Evolutionary conservation across 2,329 filamentous ascomycete species (phyloP).

Genomic region (Myriosclerotinia curreyana): DNA sequence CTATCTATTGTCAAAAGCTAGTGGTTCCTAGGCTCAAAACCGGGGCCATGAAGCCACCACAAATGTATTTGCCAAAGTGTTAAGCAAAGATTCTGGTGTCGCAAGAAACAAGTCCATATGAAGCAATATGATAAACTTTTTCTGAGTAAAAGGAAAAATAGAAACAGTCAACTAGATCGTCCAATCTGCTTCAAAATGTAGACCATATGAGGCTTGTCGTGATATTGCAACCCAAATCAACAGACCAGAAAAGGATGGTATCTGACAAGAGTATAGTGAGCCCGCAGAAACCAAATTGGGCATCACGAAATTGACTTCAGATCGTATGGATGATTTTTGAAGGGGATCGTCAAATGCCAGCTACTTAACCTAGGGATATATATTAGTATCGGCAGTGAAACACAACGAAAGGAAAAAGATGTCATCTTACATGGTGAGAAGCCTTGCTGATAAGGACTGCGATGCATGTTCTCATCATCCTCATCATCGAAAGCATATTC

Average conservation of each 20-base stretch:
- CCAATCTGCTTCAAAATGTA: conserved; percentile 26
- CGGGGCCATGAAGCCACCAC: conserved; percentile 22
- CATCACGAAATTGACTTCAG: conserved; percentile 17
- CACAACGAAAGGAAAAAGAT: not conserved
- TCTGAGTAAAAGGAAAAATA: conserved; percentile 10
- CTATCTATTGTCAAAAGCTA: conserved; percentile 17
- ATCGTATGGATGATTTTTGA: conserved; percentile 17
- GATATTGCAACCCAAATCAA: conserved; percentile 18
- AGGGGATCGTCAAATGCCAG: not conserved
- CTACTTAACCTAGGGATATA: conserved; percentile 14
- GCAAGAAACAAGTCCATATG: conserved; percentile 6
- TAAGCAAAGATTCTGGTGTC: conserved; percentile 15
- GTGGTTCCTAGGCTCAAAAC: conserved; percentile 21
- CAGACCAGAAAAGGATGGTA: conserved; percentile 20
- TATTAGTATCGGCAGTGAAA: not conserved
- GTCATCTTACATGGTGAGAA: conserved; percentile 27
- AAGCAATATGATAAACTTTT: conserved; percentile 9
- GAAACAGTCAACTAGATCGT: conserved; percentile 23
- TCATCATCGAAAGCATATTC: conserved; percentile 32
- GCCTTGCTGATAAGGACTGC: conserved; percentile 19
- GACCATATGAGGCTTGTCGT: conserved; percentile 22
- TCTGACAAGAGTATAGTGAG: conserved; percentile 9
- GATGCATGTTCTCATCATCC: conserved; percentile 17
- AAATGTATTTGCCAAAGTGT: conserved; percentile 11
- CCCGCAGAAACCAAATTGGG: conserved; percentile 8